Base-by-base conservation (phyloP, 2,329 filamentous ascomycete genomes). In the Fusarium anthophilum region DNA sequence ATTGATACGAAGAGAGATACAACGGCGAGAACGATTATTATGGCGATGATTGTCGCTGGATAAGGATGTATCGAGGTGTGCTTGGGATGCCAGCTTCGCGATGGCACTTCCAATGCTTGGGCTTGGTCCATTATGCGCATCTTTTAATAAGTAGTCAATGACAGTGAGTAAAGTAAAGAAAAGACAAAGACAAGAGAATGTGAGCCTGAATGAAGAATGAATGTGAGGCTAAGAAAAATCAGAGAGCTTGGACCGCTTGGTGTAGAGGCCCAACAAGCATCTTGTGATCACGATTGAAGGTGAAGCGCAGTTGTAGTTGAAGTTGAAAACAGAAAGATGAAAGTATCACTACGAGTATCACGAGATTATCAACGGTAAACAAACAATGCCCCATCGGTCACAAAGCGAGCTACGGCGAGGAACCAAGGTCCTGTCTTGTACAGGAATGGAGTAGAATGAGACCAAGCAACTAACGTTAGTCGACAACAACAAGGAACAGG, bases 381-480 rank as follows among this genome's bases (percentile, higher is more conserved):
- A 75, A 73, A 64, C 39, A 66, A 56, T 30, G 54, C 57, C 55
- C 55, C 59, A 48, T 67, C 54, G 41, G 63, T 45, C 59, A 63
- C 62, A 48, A 63, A 64, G 50, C 39, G 55, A 67, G 41, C 48
- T 53, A 54, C 51, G 24, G 38, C 17, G 32, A 38, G 58, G 37
- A 59, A 43, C 53, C 63, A 38, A 72, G 65, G 47, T 22, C 59
- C 14, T 55, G 63, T 75, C 69, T 66, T 65, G 65, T 24, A 43
- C 47, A 68, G 76, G 76, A 76, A 78, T 78, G 76, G 58, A 75
- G 64, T 59, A 41, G 53, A 75, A 69, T 62, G 35, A 68, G 50
- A 57, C 60, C 32, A 45, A 58, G 53, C 59, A 59, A 58, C 64
- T 70, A 63, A 10, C 11, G 75, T 66, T 26, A 28, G 75, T 66